Conservation (phyloP, 106 monocot species). For the Dendrobium catenatum region DNA sequence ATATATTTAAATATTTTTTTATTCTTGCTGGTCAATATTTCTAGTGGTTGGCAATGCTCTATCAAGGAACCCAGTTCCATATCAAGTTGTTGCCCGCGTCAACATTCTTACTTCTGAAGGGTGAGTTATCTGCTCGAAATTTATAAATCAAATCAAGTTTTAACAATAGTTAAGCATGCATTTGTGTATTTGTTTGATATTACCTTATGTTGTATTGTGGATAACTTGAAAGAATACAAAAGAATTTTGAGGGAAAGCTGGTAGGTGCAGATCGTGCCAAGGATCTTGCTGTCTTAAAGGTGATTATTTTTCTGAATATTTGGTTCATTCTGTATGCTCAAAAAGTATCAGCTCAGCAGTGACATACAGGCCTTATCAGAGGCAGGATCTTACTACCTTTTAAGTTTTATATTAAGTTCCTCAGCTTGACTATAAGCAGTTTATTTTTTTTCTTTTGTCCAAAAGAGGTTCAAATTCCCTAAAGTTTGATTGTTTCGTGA, state of each 20-base stretch:
- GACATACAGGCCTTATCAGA: not conserved
- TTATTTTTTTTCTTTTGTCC: not conserved
- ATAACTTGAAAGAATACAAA: slow-evolving; percentile 64
- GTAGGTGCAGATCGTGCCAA: slow-evolving; percentile 82
- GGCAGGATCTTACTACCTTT: not conserved
- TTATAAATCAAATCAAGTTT: slow-evolving; percentile 1
- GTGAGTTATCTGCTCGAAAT: slow-evolving; percentile 25
- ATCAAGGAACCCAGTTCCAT: slow-evolving; percentile 67
- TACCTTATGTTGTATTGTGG: slow-evolving; percentile 1
- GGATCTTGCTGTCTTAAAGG: slow-evolving; percentile 95
- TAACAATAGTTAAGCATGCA: not conserved
- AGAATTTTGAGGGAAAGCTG: slow-evolving; percentile 86
- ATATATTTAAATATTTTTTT: not conserved
- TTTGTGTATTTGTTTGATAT: not conserved
- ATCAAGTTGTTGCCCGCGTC: slow-evolving; percentile 92
- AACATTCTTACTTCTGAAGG: slow-evolving; percentile 87
- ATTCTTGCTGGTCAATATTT: not conserved
- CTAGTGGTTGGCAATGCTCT: slow-evolving; percentile 95
- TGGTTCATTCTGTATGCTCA: not conserved
- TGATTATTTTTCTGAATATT: slow-evolving; percentile 2
- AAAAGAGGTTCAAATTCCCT: not conserved
- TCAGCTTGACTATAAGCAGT: not conserved
- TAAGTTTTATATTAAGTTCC: not conserved
- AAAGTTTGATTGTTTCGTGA: not conserved
- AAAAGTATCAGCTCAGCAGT: not conserved